Evolutionary conservation across 2,329 filamentous ascomycete genomes (phyloP), one percentile per base, ranked within the genome.

Genomic region (Fusarium sp.): DNA sequence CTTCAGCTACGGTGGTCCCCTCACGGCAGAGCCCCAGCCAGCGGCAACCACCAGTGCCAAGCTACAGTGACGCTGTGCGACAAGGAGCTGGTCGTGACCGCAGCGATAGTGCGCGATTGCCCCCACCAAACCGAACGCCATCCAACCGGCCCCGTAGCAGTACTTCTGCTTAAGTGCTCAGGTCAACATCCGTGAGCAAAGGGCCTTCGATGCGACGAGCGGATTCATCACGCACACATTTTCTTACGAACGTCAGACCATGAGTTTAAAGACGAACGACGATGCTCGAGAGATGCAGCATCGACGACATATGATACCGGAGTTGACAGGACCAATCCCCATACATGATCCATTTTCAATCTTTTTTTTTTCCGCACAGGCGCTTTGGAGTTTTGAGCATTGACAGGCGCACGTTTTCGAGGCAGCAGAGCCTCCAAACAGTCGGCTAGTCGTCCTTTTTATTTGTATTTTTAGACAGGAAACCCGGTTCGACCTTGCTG

Each of bases 61-160:
- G 88, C 72, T 96, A 96, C 76, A 92, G 89, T 76, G 92, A 92
- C 61, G 93, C 92, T 3, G 84, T 94, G 40, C 80, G 81, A 56
- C 83, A 87, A 68, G 85, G 85, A 13, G 77, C 77, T 27, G 72
- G 76, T 23, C 63, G 67, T 31, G 66, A 75, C 11, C 62, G 74
- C 33, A 71, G 66, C 29, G 63, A 71, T 40, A 75, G 70, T 52
- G 66, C 66, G 7, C 72, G 62, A 18, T 60, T 72, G 8, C 67
- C 66, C n/a, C 61, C 54, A 17, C 72, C 69, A 14, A 53, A 61
- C 18, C 52, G 50, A 36, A 60, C 57, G 10, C 23, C 51, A 11
- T 68, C 64, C 15, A 70, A 46, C 36, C 47, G 67, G 29, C 63
- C 67, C 55, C 65, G 67, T 33, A 70, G 67, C 7, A 71, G 53